Evolutionary conservation across 495 filamentous ascomycete species (phyloP).

Genomic region (Neurospora sp.): DNA sequence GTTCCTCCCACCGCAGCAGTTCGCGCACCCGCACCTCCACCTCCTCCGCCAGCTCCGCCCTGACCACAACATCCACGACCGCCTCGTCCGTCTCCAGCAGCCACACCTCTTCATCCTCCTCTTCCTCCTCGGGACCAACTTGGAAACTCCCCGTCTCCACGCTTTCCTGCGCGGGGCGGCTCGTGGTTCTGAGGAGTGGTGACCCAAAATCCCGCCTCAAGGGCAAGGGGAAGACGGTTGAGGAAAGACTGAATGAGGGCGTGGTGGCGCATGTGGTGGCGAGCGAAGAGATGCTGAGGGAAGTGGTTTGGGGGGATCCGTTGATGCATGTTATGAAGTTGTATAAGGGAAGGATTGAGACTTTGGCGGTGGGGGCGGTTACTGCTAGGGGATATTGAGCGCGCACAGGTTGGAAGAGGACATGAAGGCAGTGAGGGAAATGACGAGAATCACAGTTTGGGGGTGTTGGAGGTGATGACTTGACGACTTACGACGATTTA

Average conservation of each 20-base stretch:
- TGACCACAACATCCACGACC: background rate
- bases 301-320: slow-evolving; percentile 68
- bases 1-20: background rate
- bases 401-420: background rate
- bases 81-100: background rate
- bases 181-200: slow-evolving; percentile 51
- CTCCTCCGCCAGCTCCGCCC: background rate
- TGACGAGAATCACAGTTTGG: background rate
- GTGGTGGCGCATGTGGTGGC: slow-evolving; percentile 49
- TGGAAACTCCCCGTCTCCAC: slow-evolving; percentile 55
- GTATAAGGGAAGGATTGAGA: slow-evolving; percentile 58
- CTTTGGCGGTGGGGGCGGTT: slow-evolving; percentile 55
- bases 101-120: background rate
- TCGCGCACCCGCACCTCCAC: background rate
- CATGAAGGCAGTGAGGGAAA: background rate
- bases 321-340: slow-evolving; percentile 69
- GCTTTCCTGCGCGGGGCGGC: slow-evolving; percentile 54
- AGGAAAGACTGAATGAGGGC: slow-evolving; percentile 34
- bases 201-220: slow-evolving; percentile 21
- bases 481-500: background rate
- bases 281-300: slow-evolving; percentile 53
- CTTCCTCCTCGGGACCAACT: slow-evolving; percentile 13
- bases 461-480: background rate
- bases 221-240: slow-evolving; percentile 29
- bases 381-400: slow-evolving; percentile 34